Conservation (phyloP, 2,329 filamentous ascomycete genomes). For the Huntiella moniliformis region DNA sequence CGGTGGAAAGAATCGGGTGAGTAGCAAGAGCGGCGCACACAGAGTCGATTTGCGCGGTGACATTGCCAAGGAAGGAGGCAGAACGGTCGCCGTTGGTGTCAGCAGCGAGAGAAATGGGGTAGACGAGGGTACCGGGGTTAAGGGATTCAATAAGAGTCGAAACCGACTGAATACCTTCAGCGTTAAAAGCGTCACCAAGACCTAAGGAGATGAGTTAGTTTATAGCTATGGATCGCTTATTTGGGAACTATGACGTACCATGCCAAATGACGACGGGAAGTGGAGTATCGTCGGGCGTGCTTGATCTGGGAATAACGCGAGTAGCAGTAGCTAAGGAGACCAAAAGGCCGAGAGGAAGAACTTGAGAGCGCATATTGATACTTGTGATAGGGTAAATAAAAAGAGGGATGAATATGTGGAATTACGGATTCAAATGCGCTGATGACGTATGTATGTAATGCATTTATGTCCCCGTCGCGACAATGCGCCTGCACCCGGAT, state of each 20-base stretch:
- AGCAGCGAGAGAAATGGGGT: conserved; percentile 55
- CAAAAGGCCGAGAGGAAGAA: conserved; percentile 3
- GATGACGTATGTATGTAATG: neutral
- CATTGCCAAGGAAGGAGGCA: conserved; percentile 79
- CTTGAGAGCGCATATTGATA: conserved; percentile 8
- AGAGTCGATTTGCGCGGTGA: conserved; percentile 55
- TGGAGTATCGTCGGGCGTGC: conserved; percentile 39
- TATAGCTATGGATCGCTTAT: neutral
- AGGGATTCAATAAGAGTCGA: conserved; percentile 50
- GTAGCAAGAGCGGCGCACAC: conserved; percentile 62
- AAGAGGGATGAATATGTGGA: no score
- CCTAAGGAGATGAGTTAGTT: conserved; percentile 18
- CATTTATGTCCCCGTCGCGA: no score
- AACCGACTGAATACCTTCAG: conserved; percentile 54
- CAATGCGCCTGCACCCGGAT: neutral
- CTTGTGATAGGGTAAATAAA: no score
- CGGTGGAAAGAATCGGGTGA: conserved; percentile 63
- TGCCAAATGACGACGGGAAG: conserved; percentile 93
- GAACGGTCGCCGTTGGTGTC: conserved; percentile 51
- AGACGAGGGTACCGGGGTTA: conserved; percentile 69
- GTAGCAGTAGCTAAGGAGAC: conserved; percentile 16
- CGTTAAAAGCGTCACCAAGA: conserved; percentile 53
- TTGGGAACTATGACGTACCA: conserved; percentile 22
- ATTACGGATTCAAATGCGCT: no score
- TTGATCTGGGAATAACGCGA: conserved; percentile 15